Evolutionary conservation across 495 filamentous ascomycete species (phyloP).

Genomic region (Trichoderma erinaceum): DNA sequence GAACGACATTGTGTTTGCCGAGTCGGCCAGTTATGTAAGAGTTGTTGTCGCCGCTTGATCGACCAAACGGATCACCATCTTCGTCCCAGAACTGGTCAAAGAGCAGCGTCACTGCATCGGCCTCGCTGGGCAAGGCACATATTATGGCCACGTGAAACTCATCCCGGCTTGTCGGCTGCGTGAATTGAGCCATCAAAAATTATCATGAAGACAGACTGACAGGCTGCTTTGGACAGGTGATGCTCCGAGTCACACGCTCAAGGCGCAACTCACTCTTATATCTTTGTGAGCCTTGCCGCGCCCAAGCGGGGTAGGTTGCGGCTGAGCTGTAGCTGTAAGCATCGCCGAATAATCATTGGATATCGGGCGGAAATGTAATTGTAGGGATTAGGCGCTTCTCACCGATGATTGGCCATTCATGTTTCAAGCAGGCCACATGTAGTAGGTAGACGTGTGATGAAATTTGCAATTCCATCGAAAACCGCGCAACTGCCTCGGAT

Average conservation of each 20-base stretch:
- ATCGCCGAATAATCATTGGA: not conserved
- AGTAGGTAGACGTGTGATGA: no score
- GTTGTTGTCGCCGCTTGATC: slow-evolving; percentile 26
- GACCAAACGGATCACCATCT: slow-evolving; percentile 23
- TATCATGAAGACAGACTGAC: not conserved
- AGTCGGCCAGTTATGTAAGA: slow-evolving; percentile 36
- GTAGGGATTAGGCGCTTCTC: not conserved
- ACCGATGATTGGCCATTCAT: not conserved
- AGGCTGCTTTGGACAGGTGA: not conserved
- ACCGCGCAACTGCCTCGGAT: no score
- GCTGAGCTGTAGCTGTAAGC: not conserved
- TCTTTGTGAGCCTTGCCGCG: not conserved
- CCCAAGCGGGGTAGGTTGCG: not conserved
- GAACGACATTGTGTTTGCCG: slow-evolving; percentile 33
- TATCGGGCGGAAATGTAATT: not conserved
- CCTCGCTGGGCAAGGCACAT: slow-evolving; percentile 28
- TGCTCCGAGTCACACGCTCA: not conserved
- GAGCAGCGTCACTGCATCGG: slow-evolving; percentile 26
- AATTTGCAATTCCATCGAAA: no score
- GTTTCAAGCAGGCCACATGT: no score
- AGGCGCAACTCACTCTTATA: not conserved
- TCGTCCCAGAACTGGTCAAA: slow-evolving; percentile 31
- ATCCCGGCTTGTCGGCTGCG: slow-evolving; percentile 14
- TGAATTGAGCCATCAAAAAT: not conserved
- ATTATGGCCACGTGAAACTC: slow-evolving; percentile 26